These are phyloP conservation scores for Claviceps arundinis DNA, from an alignment of 2,329 filamentous ascomycete genomes.

Conservation along the genomic window DNA sequence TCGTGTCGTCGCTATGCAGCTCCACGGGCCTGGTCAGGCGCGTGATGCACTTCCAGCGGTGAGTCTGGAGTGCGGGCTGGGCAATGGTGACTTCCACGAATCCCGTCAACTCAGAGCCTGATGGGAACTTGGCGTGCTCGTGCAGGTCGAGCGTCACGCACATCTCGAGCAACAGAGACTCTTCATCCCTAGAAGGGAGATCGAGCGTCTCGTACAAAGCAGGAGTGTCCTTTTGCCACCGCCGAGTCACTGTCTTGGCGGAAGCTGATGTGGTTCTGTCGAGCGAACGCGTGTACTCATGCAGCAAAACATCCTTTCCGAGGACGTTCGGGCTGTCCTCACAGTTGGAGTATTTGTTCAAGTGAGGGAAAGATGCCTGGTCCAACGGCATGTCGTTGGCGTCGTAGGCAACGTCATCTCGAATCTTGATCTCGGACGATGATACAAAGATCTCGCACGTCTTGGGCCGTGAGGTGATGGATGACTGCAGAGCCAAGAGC, in stretches of 20 bases:
- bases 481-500: conserved; percentile 39
- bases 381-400: conserved; percentile 30
- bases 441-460: conserved; percentile 46
- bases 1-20: conserved; percentile 31
- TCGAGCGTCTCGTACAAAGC: conserved; percentile 40
- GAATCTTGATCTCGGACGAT: conserved; percentile 37
- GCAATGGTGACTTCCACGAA: conserved; percentile 46
- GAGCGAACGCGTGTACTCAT: conserved; percentile 44
- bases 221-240: conserved; percentile 47
- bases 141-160: conserved; percentile 47
- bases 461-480: conserved; percentile 41
- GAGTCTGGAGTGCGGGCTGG: conserved; percentile 37
- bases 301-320: conserved; percentile 39
- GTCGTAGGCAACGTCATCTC: conserved; percentile 33
- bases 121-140: conserved; percentile 42
- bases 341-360: conserved; percentile 39
- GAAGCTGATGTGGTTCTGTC: conserved; percentile 43
- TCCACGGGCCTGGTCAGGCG: conserved; percentile 43
- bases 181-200: conserved; percentile 32
- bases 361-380: conserved; percentile 38
- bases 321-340: conserved; percentile 37
- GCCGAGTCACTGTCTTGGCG: conserved; percentile 36
- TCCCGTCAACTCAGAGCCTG: conserved; percentile 45
- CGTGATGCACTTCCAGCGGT: conserved; percentile 48
- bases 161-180: conserved; percentile 47